These are phyloP conservation scores for Lichtheimia corymbifera DNA, from an alignment of 371 early-diverging fungal species.

Conservation along the genomic window DNA sequence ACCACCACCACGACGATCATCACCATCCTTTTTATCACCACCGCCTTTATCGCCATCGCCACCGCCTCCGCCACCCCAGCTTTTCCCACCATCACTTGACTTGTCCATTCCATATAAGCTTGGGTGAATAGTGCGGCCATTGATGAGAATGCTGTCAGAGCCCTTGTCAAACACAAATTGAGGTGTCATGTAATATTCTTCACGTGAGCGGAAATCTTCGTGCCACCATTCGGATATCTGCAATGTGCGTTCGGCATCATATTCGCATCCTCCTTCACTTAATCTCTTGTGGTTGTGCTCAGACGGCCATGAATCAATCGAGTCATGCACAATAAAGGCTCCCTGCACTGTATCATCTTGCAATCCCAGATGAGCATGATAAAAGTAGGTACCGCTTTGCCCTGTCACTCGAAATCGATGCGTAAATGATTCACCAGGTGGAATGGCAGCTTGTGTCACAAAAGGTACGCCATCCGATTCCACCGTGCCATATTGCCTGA, in stretches of 20 bases:
- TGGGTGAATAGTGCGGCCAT: conserved; percentile 28
- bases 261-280: conserved; percentile 30
- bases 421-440: conserved; percentile 43
- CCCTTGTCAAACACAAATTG: conserved; percentile 20
- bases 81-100: neutral
- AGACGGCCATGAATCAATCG: conserved; percentile 14
- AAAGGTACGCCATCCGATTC: conserved; percentile 60
- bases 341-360: conserved; percentile 52
- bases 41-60: neutral
- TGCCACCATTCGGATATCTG: conserved; percentile 53
- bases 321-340: conserved; percentile 50
- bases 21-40: too few relatives aligned
- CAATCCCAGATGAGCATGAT: conserved; percentile 47
- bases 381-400: conserved; percentile 56
- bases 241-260: conserved; percentile 47
- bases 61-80: neutral
- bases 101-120: neutral
- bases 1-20: too few relatives aligned
- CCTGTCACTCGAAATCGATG: conserved; percentile 42
- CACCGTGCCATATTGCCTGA: conserved; percentile 34
- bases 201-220: conserved; percentile 16
- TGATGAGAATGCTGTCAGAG: conserved; percentile 32
- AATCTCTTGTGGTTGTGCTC: neutral
- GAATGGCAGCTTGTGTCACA: conserved; percentile 55
- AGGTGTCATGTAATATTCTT: conserved; percentile 21